Evolutionary conservation across 805 yeast genomes (phyloP).

Genomic region (Phaffomyces thermotolerans): DNA sequence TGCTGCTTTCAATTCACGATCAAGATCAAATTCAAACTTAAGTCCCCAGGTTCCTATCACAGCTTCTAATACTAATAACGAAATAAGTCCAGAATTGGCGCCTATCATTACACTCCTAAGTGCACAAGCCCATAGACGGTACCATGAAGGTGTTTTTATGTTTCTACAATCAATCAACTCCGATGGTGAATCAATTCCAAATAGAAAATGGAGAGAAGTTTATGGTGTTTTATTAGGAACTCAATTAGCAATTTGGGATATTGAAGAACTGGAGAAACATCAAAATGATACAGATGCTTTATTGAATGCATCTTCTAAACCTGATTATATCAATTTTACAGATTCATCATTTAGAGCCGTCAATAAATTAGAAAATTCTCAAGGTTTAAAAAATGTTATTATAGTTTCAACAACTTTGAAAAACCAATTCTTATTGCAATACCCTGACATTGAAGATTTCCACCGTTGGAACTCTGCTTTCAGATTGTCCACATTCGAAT

Average conservation of each 20-base stretch:
- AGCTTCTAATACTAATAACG: slow-evolving; percentile 3
- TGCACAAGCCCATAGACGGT: slow-evolving; percentile 69
- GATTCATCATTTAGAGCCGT: slow-evolving; percentile 82
- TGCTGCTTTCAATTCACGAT: not conserved
- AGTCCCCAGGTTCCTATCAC: not conserved
- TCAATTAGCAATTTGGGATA: slow-evolving; percentile 90
- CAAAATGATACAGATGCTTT: slow-evolving; percentile 38
- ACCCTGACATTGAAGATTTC: slow-evolving; percentile 55
- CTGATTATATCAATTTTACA: slow-evolving; percentile 82
- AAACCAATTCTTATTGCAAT: slow-evolving; percentile 80
- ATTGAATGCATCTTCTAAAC: slow-evolving; percentile 58
- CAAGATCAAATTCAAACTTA: slow-evolving; percentile 1
- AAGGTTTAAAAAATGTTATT: slow-evolving; percentile 65
- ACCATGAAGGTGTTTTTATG: slow-evolving; percentile 72
- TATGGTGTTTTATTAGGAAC: slow-evolving; percentile 88
- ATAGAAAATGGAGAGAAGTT: slow-evolving; percentile 85
- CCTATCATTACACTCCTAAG: slow-evolving; percentile 71
- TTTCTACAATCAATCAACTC: slow-evolving; percentile 64
- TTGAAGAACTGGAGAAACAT: slow-evolving; percentile 50
- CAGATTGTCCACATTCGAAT: slow-evolving; percentile 74
- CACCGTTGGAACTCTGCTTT: slow-evolving; percentile 79
- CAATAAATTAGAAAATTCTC: slow-evolving; percentile 51
- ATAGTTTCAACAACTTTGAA: slow-evolving; percentile 87
- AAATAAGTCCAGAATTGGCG: slow-evolving; percentile 32
- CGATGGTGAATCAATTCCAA: slow-evolving; percentile 76